phyloP scores from a whole-genome alignment of 768 basidiomycete species.

The Crassisporium funariophilum region DNA sequence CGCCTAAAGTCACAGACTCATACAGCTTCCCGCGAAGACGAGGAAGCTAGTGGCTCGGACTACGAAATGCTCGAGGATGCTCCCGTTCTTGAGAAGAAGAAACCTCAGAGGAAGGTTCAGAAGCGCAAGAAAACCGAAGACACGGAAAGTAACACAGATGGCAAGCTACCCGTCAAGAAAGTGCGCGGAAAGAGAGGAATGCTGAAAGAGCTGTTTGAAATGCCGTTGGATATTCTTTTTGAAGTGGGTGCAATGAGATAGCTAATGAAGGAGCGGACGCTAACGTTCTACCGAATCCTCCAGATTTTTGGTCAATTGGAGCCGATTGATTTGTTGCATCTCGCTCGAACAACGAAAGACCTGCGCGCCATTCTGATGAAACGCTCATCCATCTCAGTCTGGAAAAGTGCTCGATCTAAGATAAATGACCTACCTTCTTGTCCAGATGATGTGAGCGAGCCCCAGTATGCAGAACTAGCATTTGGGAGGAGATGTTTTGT shows the following conservation, averaged over 20 bases:
- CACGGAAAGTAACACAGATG: not conserved
- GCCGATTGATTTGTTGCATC: conserved; percentile 46
- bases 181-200: conserved; percentile 22
- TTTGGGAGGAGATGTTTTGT: conserved; percentile 49
- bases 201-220: conserved; percentile 21
- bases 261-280: not conserved
- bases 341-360: conserved; percentile 44
- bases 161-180: not conserved
- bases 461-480: conserved; percentile 44
- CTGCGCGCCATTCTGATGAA: conserved; percentile 44
- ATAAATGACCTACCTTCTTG: conserved; percentile 40
- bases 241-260: conserved; percentile 18
- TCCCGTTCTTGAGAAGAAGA: not conserved
- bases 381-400: conserved; percentile 40
- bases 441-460: conserved; percentile 46
- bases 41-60: not conserved
- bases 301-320: conserved; percentile 45
- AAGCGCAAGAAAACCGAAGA: not conserved
- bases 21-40: too few relatives aligned
- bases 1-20: too few relatives aligned
- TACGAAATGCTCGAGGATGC: not conserved
- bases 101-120: not conserved
- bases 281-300: not conserved
- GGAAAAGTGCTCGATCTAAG: conserved; percentile 41
- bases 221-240: conserved; percentile 30